phyloP scores from a whole-genome alignment of 1,284 basidiomycete species.

The Pascua guehoae region DNA sequence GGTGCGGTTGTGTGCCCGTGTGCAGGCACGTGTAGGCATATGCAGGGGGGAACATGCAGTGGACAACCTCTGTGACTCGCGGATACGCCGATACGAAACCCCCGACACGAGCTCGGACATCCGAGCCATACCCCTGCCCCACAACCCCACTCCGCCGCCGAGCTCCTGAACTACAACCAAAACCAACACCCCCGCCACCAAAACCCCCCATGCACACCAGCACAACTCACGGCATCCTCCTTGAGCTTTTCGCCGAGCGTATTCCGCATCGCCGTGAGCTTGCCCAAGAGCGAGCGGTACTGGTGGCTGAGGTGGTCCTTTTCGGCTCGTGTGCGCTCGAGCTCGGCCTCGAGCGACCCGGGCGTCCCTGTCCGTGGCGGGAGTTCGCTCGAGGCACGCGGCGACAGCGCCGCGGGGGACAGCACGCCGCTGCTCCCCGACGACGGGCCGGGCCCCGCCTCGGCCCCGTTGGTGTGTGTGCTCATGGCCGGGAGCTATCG shows the following conservation, averaged over 20 bases:
- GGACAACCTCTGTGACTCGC: no score
- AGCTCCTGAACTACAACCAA: not conserved
- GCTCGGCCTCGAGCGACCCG: slow-evolving; percentile 42
- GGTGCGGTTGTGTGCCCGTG: no score
- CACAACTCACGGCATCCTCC: slow-evolving; percentile 75
- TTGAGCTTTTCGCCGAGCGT: slow-evolving; percentile 90
- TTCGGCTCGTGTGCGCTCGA: slow-evolving; percentile 59
- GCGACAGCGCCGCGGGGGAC: slow-evolving; percentile 5
- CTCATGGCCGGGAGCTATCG: not conserved
- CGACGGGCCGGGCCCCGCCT: slow-evolving; percentile 8
- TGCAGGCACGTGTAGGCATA: no score
- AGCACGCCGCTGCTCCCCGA: slow-evolving; percentile 5
- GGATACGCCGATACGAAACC: no score
- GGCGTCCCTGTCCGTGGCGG: slow-evolving; percentile 1
- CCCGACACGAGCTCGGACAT: no score
- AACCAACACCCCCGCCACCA: not conserved
- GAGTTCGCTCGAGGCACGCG: slow-evolving; percentile 12
- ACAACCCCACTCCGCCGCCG: not conserved
- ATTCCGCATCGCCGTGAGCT: slow-evolving; percentile 87
- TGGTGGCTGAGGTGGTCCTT: slow-evolving; percentile 79
- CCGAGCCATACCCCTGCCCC: not conserved
- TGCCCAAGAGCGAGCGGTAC: slow-evolving; percentile 79
- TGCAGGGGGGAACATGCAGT: no score
- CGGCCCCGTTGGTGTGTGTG: slow-evolving; percentile 4
- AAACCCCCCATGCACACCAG: not conserved